Evolutionary conservation across 129 eudicot genomes (phyloP).

Genomic region (Helichrysum umbraculigerum): DNA sequence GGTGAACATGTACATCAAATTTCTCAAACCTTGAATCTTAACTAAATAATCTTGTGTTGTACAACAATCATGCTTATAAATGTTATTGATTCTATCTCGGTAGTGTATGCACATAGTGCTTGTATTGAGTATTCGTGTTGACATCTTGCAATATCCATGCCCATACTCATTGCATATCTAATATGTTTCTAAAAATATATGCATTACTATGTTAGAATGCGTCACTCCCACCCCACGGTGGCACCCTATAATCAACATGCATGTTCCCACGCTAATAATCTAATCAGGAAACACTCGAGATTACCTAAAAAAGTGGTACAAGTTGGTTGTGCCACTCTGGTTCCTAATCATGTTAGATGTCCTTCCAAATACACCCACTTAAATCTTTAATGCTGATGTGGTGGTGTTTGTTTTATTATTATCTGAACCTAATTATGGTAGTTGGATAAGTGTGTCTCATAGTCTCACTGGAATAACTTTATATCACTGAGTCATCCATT

Average conservation of each 20-base stretch:
- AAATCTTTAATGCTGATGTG: slow-evolving; percentile 25
- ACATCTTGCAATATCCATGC: slow-evolving; percentile 2
- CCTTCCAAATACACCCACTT: slow-evolving; percentile 31
- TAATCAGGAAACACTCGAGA: slow-evolving; percentile 22
- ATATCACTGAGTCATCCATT: slow-evolving; percentile 18
- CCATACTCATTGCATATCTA: background rate
- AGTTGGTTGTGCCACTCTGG: slow-evolving; percentile 36
- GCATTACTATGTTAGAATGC: background rate
- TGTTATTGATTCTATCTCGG: slow-evolving; percentile 3
- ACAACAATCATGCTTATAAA: slow-evolving; percentile 19
- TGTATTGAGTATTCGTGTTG: slow-evolving; percentile 11
- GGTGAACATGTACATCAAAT: slow-evolving; percentile 31
- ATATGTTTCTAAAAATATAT: no score
- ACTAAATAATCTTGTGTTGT: slow-evolving; percentile 31
- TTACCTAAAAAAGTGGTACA: slow-evolving; percentile 27
- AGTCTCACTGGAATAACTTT: slow-evolving; percentile 25
- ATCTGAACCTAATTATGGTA: slow-evolving; percentile 33
- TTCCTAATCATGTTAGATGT: slow-evolving; percentile 36
- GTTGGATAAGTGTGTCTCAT: slow-evolving; percentile 34
- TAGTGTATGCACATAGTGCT: slow-evolving; percentile 21
- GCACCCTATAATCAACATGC: slow-evolving; percentile 10
- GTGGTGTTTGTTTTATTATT: slow-evolving; percentile 11
- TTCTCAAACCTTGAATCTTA: slow-evolving; percentile 14
- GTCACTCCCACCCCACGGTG: background rate
- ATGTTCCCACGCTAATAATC: slow-evolving; percentile 27